Percentiles rank a stretch among this genome's conserved stretches.
phyloP scores from a whole-genome alignment of 805 yeast species.

The Starmerella roubikii region DNA sequence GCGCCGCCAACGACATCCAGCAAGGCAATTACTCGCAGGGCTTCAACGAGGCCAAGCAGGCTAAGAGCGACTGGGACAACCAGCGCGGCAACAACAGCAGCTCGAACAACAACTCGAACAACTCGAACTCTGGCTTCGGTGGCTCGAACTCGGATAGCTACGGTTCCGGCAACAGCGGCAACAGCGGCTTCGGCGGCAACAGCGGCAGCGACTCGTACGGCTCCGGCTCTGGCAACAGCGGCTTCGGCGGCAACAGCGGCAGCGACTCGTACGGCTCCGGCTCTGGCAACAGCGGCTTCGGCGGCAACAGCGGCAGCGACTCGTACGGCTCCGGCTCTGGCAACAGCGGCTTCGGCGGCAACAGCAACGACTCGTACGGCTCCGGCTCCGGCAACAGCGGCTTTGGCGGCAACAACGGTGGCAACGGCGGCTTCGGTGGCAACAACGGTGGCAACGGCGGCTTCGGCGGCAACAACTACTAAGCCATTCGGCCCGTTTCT shows the following conservation, averaged over 20 bases:
- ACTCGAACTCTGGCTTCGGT: slow-evolving; percentile 18
- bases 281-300: slow-evolving; percentile 1
- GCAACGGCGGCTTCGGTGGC: slow-evolving; percentile 20
- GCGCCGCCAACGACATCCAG: slow-evolving; percentile 14
- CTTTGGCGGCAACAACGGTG: slow-evolving; percentile 25
- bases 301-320: slow-evolving; percentile 6
- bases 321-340: slow-evolving; percentile 18
- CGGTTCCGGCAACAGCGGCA: slow-evolving; percentile 16
- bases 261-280: slow-evolving; percentile 13
- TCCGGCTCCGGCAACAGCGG: slow-evolving; percentile 23
- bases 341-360: slow-evolving; percentile 19
- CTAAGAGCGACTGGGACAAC: slow-evolving; percentile 3
- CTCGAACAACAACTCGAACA: background rate
- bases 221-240: slow-evolving; percentile 12
- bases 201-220: slow-evolving; percentile 24
- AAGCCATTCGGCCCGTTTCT: no score
- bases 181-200: slow-evolving; percentile 22
- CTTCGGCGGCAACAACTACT: slow-evolving; percentile 23
- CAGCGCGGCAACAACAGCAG: slow-evolving; percentile 1
- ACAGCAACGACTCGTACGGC: slow-evolving; percentile 26
- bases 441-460: slow-evolving; percentile 8
- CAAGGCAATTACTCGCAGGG: slow-evolving; percentile 11
- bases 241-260: slow-evolving; percentile 5
- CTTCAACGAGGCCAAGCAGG: slow-evolving; percentile 16
- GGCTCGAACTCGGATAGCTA: slow-evolving; percentile 25